Conservation (phyloP, 2,329 filamentous ascomycete species). For the Ophiobolus disseminans region DNA sequence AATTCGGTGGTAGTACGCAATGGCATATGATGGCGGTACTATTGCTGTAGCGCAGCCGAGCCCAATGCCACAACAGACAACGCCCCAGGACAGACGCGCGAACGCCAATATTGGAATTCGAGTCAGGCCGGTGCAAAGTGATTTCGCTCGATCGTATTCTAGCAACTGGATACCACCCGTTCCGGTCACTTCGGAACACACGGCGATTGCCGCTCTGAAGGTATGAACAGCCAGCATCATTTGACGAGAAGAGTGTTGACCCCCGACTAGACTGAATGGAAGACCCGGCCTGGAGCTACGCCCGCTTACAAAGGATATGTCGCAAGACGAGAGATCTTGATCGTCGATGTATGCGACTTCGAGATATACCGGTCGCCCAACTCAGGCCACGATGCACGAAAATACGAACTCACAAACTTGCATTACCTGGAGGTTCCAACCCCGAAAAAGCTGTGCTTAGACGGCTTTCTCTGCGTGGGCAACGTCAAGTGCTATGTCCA, state of each 20-base stretch:
- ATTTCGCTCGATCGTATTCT: neutral
- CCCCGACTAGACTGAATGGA: too few relatives aligned
- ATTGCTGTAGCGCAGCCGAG: neutral
- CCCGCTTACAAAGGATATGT: conserved; percentile 6
- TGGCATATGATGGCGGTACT: neutral
- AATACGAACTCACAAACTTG: conserved; percentile 14
- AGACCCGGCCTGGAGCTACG: neutral
- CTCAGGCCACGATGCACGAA: neutral
- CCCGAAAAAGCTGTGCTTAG: conserved; percentile 27
- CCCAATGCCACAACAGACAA: neutral
- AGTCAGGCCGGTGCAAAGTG: neutral
- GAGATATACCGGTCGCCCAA: conserved; percentile 32
- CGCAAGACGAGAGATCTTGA: conserved; percentile 10
- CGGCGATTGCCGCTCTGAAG: neutral
- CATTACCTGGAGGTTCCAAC: conserved; percentile 20
- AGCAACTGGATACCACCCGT: neutral
- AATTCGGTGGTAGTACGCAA: neutral
- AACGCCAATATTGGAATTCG: neutral
- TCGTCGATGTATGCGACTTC: conserved; percentile 30
- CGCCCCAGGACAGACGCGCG: neutral
- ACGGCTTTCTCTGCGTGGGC: conserved; percentile 55
- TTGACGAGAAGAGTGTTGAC: too few relatives aligned
- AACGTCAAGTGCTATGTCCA: conserved; percentile 59
- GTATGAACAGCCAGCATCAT: too few relatives aligned
- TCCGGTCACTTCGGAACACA: neutral